Conservation (phyloP, 371 early-diverging fungal genomes). For the Mucor circinelloides region DNA sequence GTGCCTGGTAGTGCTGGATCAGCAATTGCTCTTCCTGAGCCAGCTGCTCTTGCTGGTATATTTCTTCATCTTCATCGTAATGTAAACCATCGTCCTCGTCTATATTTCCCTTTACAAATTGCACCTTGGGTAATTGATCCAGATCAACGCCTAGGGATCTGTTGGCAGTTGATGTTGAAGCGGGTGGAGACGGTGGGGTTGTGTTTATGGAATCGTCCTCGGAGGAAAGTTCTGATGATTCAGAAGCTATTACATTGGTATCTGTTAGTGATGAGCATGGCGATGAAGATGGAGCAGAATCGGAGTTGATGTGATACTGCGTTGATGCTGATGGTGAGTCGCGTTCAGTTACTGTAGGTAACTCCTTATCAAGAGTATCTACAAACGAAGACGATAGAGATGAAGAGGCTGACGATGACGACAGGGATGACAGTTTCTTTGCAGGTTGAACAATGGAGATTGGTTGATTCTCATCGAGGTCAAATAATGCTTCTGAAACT, state of each 20-base stretch:
- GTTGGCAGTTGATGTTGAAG: background rate
- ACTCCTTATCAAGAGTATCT: background rate
- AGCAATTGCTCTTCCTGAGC: conserved; percentile 10
- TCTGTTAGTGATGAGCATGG: background rate
- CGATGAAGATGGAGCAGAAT: background rate
- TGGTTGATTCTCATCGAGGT: conserved; percentile 57
- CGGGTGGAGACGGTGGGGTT: background rate
- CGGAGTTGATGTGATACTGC: background rate
- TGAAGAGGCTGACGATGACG: background rate
- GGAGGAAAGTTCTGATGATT: background rate
- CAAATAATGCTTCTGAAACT: conserved; percentile 41
- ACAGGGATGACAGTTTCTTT: background rate
- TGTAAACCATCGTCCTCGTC: background rate
- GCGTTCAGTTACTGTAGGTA: background rate
- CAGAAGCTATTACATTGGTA: background rate
- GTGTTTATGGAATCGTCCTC: conserved; percentile 1
- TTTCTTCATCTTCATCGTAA: background rate
- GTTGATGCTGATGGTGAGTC: background rate
- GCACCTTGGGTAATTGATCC: conserved; percentile 4
- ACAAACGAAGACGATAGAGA: background rate
- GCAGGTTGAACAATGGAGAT: conserved; percentile 38
- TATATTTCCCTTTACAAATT: background rate
- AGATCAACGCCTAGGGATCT: conserved; percentile 3
- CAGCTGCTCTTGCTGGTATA: background rate
- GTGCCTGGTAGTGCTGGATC: background rate